Evolutionary conservation across 176 grass and related monocot species (phyloP).

Genomic region (Musa itinerans): DNA sequence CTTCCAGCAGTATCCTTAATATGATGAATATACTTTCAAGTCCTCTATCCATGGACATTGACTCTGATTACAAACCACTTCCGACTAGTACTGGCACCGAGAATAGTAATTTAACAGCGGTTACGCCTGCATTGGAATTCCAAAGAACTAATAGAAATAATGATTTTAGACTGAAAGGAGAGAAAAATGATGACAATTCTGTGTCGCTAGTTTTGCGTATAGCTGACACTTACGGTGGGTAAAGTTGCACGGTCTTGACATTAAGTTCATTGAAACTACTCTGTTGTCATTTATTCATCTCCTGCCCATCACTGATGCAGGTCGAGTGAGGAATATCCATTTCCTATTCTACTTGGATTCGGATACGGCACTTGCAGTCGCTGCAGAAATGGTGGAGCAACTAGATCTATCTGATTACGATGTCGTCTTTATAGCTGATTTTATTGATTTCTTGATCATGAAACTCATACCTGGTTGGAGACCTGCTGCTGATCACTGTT

Average conservation of each 20-base stretch:
- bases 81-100: slow-evolving; percentile 21
- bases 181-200: slow-evolving; percentile 17
- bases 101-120: slow-evolving; percentile 13
- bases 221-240: slow-evolving; percentile 12
- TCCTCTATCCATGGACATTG: slow-evolving; percentile 46
- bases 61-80: slow-evolving; percentile 33
- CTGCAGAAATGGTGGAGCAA: slow-evolving; percentile 28
- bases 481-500: not conserved
- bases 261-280: not conserved
- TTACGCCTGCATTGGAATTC: slow-evolving; percentile 48
- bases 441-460: slow-evolving; percentile 26
- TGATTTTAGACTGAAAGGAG: slow-evolving; percentile 26
- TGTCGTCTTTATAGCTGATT: slow-evolving; percentile 24
- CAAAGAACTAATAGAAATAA: slow-evolving; percentile 48
- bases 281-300: not conserved
- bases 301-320: not conserved
- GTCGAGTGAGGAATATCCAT: slow-evolving; percentile 25
- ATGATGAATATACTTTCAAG: slow-evolving; percentile 26
- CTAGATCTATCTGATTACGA: slow-evolving; percentile 24
- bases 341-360: slow-evolving; percentile 27
- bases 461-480: slow-evolving; percentile 25
- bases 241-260: not conserved
- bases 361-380: slow-evolving; percentile 17
- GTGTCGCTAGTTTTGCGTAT: slow-evolving; percentile 22
- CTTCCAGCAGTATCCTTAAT: slow-evolving; percentile 25